Conservation (phyloP, 2,329 filamentous ascomycete species). For the Aspergillus udagawae region DNA sequence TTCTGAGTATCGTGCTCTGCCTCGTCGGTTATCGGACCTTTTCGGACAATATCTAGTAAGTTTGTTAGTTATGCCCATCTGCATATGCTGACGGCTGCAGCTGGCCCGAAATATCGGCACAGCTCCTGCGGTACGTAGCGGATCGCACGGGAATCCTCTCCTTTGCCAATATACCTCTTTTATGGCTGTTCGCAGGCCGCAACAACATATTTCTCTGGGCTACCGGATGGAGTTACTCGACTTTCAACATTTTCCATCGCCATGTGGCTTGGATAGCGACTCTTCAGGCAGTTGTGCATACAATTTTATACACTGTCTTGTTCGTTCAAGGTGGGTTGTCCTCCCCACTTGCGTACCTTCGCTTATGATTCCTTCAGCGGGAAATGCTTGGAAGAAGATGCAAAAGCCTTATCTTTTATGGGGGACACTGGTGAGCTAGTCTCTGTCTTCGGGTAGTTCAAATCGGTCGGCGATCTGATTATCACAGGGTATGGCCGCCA, state of each 20-base stretch:
- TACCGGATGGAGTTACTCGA: slow-evolving; percentile 65
- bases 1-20: slow-evolving; percentile 43
- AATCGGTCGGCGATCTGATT: neutral
- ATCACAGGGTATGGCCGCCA: slow-evolving; percentile 28
- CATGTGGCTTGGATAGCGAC: slow-evolving; percentile 62
- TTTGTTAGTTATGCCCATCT: neutral
- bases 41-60: slow-evolving; percentile 47
- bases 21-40: slow-evolving; percentile 45
- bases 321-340: slow-evolving; percentile 22
- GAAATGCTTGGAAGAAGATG: slow-evolving; percentile 23
- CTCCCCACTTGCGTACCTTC: neutral
- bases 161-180: slow-evolving; percentile 59
- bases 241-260: slow-evolving; percentile 65
- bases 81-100: slow-evolving; percentile 6
- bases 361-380: slow-evolving; percentile 12
- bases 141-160: slow-evolving; percentile 63
- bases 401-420: slow-evolving; percentile 27
- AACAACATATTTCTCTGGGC: slow-evolving; percentile 65
- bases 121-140: slow-evolving; percentile 54
- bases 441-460: neutral
- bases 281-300: slow-evolving; percentile 60
- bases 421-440: slow-evolving; percentile 24
- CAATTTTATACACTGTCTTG: slow-evolving; percentile 53
- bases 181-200: slow-evolving; percentile 64
- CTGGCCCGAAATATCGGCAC: slow-evolving; percentile 27